Percentiles rank a stretch among this genome's conserved stretches.
phyloP scores from a whole-genome alignment of 768 basidiomycete species.

The Mycena leptocephala region DNA sequence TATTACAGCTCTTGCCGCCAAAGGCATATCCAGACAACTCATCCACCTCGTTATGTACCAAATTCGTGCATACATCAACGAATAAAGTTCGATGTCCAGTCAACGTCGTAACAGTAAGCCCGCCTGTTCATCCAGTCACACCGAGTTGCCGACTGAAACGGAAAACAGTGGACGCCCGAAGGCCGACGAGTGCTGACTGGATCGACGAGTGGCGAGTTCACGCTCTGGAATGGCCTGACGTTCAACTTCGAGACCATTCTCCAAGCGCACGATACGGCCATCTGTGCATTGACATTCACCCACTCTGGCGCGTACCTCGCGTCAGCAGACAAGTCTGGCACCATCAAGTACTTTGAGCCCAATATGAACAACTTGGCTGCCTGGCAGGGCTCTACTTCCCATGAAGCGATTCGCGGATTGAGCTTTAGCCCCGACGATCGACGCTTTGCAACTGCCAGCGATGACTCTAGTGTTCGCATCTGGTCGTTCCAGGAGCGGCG shows the following conservation, averaged over 20 bases:
- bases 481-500: constrained; percentile 96
- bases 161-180: constrained; percentile 94
- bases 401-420: constrained; percentile 94
- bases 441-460: constrained; percentile 94
- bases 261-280: constrained; percentile 97
- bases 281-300: constrained; percentile 91
- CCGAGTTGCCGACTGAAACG: not conserved
- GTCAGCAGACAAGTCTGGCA: constrained; percentile 92
- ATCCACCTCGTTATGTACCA: constrained; percentile 95
- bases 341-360: constrained; percentile 99
- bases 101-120: constrained; percentile 90
- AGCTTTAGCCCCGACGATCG: constrained; percentile 95
- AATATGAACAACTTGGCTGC: constrained; percentile 99
- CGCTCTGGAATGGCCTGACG: constrained; percentile 98
- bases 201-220: constrained; percentile 97
- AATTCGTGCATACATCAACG: constrained; percentile 98
- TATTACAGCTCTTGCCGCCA: constrained; percentile 88
- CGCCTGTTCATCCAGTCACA: not conserved
- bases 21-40: constrained; percentile 93
- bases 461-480: constrained; percentile 94
- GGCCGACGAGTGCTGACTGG: constrained; percentile 94
- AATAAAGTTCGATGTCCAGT: constrained; percentile 99
- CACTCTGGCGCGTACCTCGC: constrained; percentile 95
- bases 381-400: constrained; percentile 87
- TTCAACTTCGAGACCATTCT: constrained; percentile 99